Evolutionary conservation across 805 yeast genomes (phyloP).

Genomic region (Ogataea trehalophila): DNA sequence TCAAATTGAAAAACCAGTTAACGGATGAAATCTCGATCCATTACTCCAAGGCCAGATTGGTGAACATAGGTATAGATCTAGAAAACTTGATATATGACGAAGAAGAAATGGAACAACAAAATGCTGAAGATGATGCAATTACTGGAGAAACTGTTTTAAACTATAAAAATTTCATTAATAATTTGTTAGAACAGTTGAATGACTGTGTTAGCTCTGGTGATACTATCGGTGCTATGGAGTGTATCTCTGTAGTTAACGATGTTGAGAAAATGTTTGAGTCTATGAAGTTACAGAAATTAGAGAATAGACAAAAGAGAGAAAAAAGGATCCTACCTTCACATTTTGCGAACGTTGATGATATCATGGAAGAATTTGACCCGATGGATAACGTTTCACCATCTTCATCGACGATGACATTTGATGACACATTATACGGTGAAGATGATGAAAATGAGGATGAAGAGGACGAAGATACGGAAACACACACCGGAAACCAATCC

Average conservation of each 20-base stretch:
- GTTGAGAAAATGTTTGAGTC: conserved; percentile 72
- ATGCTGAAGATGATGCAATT: conserved; percentile 15
- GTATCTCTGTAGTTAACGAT: conserved; percentile 61
- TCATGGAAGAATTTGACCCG: background rate
- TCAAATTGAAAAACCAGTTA: conserved; percentile 46
- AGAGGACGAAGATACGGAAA: background rate
- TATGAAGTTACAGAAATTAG: conserved; percentile 28
- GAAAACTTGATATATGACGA: conserved; percentile 35
- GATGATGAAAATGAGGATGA: conserved; percentile 8
- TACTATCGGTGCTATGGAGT: conserved; percentile 56
- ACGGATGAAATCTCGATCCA: conserved; percentile 50
- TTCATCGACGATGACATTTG: conserved; percentile 9
- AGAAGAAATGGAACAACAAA: conserved; percentile 5
- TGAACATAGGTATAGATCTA: conserved; percentile 60
- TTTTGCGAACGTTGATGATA: conserved; percentile 1
- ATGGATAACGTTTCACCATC: conserved; percentile 7
- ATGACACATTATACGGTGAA: conserved; percentile 10
- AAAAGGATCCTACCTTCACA: conserved; percentile 3
- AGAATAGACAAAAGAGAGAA: conserved; percentile 8
- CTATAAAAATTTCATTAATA: conserved; percentile 56
- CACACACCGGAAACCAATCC: conserved; percentile 6
- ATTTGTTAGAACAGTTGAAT: conserved; percentile 53
- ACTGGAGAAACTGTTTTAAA: conserved; percentile 42
- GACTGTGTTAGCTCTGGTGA: conserved; percentile 49
- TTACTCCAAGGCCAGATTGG: conserved; percentile 61